A percentile compares a stretch with the other conserved stretches of the same genome.
phyloP scores from a whole-genome alignment of 192 early-diverging fungal species.

The Backusella mclennaniae region DNA sequence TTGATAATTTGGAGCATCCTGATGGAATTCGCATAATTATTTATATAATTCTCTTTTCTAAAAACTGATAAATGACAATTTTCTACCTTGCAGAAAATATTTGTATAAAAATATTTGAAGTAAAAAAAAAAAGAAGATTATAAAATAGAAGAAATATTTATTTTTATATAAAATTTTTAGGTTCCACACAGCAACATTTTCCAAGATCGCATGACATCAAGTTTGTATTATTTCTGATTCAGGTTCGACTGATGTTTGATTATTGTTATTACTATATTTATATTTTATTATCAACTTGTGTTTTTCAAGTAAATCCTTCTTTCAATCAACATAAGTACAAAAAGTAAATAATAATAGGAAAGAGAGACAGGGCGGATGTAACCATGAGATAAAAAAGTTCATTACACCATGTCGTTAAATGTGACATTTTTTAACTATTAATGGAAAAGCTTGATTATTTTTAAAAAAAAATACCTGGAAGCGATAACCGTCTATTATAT shows the following conservation, averaged over 20 bases:
- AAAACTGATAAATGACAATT: background rate
- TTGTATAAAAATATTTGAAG: background rate
- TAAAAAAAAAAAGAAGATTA: conserved; percentile 6
- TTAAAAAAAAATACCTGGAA: background rate
- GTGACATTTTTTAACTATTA: background rate
- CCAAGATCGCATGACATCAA: background rate
- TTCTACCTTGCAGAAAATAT: conserved; percentile 21
- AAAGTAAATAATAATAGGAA: background rate
- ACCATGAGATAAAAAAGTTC: background rate
- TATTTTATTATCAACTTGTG: background rate
- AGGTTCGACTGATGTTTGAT: background rate
- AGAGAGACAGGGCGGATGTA: background rate
- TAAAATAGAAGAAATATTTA: background rate
- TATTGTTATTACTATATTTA: background rate
- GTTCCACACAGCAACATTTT: conserved; percentile 2
- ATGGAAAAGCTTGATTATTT: background rate
- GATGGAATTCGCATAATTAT: conserved; percentile 33
- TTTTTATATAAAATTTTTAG: background rate
- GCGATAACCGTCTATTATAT: background rate
- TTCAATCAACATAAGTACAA: background rate
- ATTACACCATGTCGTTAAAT: background rate
- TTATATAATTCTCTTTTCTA: background rate
- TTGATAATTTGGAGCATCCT: conserved; percentile 33
- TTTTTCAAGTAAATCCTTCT: background rate
- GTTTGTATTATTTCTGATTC: background rate